Conservation (phyloP, 305 asterid species). For the Solanum hybrid region DNA sequence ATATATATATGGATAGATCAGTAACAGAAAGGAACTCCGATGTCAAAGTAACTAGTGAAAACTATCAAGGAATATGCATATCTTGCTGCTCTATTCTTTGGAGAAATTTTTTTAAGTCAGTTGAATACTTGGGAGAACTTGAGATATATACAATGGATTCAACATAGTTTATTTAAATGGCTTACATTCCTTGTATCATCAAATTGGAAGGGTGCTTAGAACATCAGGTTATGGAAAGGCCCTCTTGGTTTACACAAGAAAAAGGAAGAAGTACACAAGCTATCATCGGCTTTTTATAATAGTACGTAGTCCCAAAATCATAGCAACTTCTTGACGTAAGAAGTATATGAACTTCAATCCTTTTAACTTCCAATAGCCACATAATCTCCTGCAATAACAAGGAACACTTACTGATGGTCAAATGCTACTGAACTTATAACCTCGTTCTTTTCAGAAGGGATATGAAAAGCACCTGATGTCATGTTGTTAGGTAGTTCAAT, state of each 20-base stretch:
- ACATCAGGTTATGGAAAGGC: background rate
- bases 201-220: no score
- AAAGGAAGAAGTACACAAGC: background rate
- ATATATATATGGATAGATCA: background rate
- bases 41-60: background rate
- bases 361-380: background rate
- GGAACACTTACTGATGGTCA: background rate
- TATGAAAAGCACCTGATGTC: background rate
- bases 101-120: background rate
- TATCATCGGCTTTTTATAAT: background rate
- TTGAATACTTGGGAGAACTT: background rate
- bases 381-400: background rate
- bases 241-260: background rate
- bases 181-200: no score
- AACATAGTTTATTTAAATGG: no score
- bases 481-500: background rate
- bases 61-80: background rate
- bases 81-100: background rate
- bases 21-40: background rate
- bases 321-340: no score
- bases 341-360: background rate
- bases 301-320: no score
- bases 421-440: background rate
- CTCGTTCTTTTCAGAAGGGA: background rate
- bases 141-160: no score